Base-by-base conservation (phyloP, 768 basidiomycete species). In the Gymnopilus dilepis region DNA sequence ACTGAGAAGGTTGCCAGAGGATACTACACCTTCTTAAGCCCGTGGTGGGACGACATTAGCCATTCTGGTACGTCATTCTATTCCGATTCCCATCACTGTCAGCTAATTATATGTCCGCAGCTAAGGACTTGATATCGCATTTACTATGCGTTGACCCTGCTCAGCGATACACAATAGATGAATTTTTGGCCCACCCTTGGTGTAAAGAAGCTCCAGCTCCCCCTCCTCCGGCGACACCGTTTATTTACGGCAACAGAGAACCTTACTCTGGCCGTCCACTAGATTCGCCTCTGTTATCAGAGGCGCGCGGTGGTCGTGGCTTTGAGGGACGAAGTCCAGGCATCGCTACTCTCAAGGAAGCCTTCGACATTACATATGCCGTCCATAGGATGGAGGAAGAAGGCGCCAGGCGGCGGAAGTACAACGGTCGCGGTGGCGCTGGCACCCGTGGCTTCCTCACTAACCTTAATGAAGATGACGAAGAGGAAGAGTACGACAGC, bases 321-420 rank as follows among this genome's bases (percentile, higher is more conserved):
- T 70, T 71, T 28, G 91, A 92, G 63, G 91, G 89, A 6, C 89
- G 94, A 41, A 98, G 97, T 53, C 97, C 97, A 2, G 96, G 97
- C 22, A 72, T 99, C 26, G 91, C 94, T 0, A 88, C 91, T 0
- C 87, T 99, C 74, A 99, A 97, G 71, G 97, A 99, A 73, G 96
- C 97, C 3, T 99, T 99, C 76, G 97, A 99, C 74, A 90, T 99
- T 70, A 97, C 97, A 1, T 98, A 98, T 74, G 97, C 97, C 3
- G 97, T 99, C 0, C 97, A 99, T 75, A 89, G 97, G 17, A 99
- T 99, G 97, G 97, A 98, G 73, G 97, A 99, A 75, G 97, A 99
- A 76, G 97, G 95, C 13, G 92, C 92, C 0, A 84, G 93, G 57
- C 81, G 94, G 53, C 84, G 92, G 24, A 94, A 91, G 47, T 91